Conservation (phyloP, 75 land plant genomes). For the Azolla pinnata region DNA sequence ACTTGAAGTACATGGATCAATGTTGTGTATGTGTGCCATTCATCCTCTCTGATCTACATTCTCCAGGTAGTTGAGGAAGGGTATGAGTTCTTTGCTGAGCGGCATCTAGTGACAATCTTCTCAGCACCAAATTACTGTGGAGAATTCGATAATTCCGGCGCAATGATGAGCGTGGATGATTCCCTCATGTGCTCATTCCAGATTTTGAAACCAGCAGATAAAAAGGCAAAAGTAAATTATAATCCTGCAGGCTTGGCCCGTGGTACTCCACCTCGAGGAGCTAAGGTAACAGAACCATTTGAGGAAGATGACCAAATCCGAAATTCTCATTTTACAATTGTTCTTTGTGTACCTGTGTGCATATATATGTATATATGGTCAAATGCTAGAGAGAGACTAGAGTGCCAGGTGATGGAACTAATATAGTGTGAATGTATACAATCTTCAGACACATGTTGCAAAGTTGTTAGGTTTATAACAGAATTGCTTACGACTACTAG, state of each 20-base stretch:
- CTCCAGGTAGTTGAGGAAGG: constrained; percentile 97
- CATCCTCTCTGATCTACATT: no score
- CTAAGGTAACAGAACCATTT: constrained; percentile 16
- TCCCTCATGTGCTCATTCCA: constrained; percentile 72
- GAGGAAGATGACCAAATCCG: neutral
- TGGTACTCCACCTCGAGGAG: constrained; percentile 23
- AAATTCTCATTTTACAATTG: no score
- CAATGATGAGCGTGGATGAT: constrained; percentile 90
- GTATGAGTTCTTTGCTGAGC: constrained; percentile 81
- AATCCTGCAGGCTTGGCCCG: constrained; percentile 20
- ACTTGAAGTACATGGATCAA: no score
- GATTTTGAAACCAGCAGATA: constrained; percentile 81
- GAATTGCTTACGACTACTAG: no score
- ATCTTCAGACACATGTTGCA: no score
- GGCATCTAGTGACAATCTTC: constrained; percentile 73
- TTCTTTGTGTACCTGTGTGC: no score
- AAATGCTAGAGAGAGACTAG: no score
- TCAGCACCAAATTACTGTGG: constrained; percentile 82
- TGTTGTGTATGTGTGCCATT: no score
- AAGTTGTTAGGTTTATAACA: no score
- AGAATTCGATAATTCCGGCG: constrained; percentile 82
- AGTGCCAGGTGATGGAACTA: no score
- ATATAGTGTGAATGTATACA: no score
- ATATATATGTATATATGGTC: no score
- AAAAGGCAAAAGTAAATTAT: constrained; percentile 44